These are phyloP conservation scores for Debaryomyces udenii DNA, from an alignment of 1,139 yeast species.

Conservation along the genomic window DNA sequence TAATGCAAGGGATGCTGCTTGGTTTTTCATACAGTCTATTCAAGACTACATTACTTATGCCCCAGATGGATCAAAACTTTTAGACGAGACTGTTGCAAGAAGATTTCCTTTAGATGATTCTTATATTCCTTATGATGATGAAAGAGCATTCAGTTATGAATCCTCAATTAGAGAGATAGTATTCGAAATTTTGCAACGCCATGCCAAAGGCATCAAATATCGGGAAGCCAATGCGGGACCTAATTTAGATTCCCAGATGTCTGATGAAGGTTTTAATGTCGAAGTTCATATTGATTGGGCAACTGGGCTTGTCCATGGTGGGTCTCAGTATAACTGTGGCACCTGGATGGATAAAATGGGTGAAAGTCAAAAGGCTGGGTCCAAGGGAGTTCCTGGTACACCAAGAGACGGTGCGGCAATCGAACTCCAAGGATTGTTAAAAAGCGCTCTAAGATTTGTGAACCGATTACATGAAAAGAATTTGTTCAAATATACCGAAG, in stretches of 20 bases:
- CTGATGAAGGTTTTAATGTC: constrained; percentile 88
- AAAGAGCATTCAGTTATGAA: constrained; percentile 73
- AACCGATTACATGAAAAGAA: constrained; percentile 57
- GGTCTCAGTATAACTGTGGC: constrained; percentile 91
- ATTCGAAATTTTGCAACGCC: constrained; percentile 80
- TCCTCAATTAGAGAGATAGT: constrained; percentile 74
- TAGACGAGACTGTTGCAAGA: constrained; percentile 73
- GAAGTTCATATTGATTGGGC: constrained; percentile 81
- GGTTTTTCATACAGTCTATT: constrained; percentile 88
- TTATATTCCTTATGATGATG: constrained; percentile 68
- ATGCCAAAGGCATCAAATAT: constrained; percentile 83
- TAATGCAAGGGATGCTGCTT: constrained; percentile 95
- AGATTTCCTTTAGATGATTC: constrained; percentile 91
- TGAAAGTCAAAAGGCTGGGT: constrained; percentile 80
- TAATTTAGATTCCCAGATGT: constrained; percentile 87
- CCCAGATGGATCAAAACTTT: constrained; percentile 68
- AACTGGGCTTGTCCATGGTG: constrained; percentile 88
- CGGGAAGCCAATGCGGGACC: constrained; percentile 97
- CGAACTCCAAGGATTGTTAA: constrained; percentile 86
- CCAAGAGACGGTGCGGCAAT: constrained; percentile 98
- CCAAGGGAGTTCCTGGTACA: constrained; percentile 91
- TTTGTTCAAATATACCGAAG: constrained; percentile 57
- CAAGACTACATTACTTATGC: constrained; percentile 76
- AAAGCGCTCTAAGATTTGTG: constrained; percentile 82
- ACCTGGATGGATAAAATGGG: constrained; percentile 99